A percentile compares a stretch with the other conserved stretches of the same genome.
phyloP scores from a whole-genome alignment of 1,284 basidiomycete species.

The Cystobasidiaceae sp. region DNA sequence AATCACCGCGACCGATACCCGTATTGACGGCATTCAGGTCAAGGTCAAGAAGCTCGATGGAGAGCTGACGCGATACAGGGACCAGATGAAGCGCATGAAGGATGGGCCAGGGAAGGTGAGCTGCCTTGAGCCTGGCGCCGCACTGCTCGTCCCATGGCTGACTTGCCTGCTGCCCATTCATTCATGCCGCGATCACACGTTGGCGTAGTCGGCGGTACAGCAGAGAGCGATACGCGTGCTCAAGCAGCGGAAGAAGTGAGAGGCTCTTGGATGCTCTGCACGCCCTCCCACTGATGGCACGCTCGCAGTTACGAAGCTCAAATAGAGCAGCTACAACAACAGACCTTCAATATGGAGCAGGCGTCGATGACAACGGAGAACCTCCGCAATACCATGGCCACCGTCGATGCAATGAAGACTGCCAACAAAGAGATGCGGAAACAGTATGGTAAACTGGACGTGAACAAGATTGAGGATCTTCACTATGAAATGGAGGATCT shows the following conservation, averaged over 20 bases:
- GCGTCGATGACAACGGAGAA: constrained; percentile 94
- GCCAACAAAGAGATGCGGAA: constrained; percentile 96
- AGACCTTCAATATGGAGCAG: constrained; percentile 99
- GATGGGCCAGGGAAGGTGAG: constrained; percentile 81
- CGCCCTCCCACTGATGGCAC: background rate
- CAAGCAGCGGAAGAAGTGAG: constrained; percentile 81
- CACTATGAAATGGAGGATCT: constrained; percentile 98
- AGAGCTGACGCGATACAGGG: constrained; percentile 86
- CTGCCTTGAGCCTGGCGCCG: background rate
- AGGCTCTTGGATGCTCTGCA: constrained; percentile 33
- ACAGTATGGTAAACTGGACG: constrained; percentile 95
- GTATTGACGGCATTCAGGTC: constrained; percentile 76
- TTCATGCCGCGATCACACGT: too few relatives aligned
- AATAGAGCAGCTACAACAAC: constrained; percentile 83
- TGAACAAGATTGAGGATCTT: constrained; percentile 97
- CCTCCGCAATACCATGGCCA: constrained; percentile 98
- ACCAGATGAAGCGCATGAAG: constrained; percentile 90
- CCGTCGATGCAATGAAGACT: constrained; percentile 93
- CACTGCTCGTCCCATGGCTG: too few relatives aligned
- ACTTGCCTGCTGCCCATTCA: background rate
- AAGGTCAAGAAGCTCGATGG: constrained; percentile 96
- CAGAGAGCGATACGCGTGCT: constrained; percentile 89
- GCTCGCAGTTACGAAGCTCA: constrained; percentile 69
- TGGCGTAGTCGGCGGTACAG: constrained; percentile 73
- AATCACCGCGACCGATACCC: constrained; percentile 83